Conservation (phyloP, 106 monocot genomes). For the Amphibolis antarctica region DNA sequence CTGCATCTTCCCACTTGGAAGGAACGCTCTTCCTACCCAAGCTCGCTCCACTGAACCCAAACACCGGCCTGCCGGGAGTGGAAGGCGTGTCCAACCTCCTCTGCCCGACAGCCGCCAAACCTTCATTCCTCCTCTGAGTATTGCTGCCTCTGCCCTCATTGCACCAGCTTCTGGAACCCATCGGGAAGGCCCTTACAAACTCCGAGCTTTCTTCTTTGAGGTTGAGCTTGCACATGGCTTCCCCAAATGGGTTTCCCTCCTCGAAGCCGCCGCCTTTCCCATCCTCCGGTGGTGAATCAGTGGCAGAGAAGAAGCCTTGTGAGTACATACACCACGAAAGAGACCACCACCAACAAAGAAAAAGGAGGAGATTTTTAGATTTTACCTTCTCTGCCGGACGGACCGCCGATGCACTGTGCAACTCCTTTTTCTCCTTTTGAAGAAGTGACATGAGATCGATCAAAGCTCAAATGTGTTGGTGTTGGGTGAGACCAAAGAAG, state of each 20-base stretch:
- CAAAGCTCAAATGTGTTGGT: no score
- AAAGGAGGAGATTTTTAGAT: no score
- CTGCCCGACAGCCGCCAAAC: slow-evolving; percentile 10
- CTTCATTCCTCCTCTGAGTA: slow-evolving; percentile 35
- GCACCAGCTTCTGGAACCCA: slow-evolving; percentile 24
- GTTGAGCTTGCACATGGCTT: slow-evolving; percentile 55
- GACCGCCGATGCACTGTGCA: no score
- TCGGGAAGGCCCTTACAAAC: slow-evolving; percentile 46
- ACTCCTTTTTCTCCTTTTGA: no score
- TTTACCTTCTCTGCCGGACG: no score
- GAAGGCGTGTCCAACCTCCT: slow-evolving; percentile 51
- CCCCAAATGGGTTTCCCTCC: slow-evolving; percentile 33
- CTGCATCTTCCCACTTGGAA: slow-evolving; percentile 97
- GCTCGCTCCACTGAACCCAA: slow-evolving; percentile 48
- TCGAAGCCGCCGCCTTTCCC: slow-evolving; percentile 15
- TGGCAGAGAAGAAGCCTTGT: no score
- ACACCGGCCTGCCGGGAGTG: slow-evolving; percentile 73
- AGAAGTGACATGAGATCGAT: no score
- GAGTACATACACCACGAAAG: no score
- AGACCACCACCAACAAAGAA: no score
- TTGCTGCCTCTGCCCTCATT: slow-evolving; percentile 18
- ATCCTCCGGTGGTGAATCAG: slow-evolving; percentile 11
- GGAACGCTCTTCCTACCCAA: slow-evolving; percentile 52
- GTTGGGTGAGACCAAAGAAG: no score
- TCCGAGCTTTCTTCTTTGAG: slow-evolving; percentile 71